phyloP scores from a whole-genome alignment of 2,329 filamentous ascomycete species.

The Exophiala bonariae region DNA sequence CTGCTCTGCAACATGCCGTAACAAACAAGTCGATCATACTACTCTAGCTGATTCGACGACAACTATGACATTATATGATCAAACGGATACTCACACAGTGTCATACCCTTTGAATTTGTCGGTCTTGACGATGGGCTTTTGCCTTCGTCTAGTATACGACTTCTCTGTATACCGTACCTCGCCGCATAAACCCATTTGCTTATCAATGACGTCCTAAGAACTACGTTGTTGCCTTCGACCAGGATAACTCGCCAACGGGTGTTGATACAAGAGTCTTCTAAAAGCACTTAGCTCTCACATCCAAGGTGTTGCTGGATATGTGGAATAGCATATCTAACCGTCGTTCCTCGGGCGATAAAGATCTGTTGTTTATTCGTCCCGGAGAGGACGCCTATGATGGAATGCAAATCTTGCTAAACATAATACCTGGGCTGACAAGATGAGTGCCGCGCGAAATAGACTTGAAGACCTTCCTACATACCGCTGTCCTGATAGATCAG shows the following conservation, averaged over 20 bases:
- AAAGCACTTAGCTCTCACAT: conserved; percentile 6
- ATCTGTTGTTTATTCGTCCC: background rate
- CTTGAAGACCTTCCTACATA: background rate
- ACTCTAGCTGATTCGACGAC: too few species aligned
- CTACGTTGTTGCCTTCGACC: too few species aligned
- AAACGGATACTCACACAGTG: too few species aligned
- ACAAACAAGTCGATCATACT: too few species aligned
- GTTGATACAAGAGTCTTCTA: too few species aligned
- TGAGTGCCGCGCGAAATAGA: background rate
- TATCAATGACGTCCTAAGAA: too few species aligned
- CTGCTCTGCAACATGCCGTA: too few species aligned
- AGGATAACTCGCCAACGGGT: too few species aligned
- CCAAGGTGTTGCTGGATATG: conserved; percentile 6
- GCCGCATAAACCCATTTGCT: too few species aligned
- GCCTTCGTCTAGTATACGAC: conserved; percentile 17
- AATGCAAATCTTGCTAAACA: conserved; percentile 3
- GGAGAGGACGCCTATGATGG: conserved; percentile 4
- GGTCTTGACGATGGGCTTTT: conserved; percentile 23
- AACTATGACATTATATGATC: too few species aligned
- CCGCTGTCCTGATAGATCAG: conserved; percentile 6
- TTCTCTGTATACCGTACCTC: too few species aligned
- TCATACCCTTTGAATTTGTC: conserved; percentile 31
- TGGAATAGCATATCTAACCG: background rate
- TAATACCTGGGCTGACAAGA: conserved; percentile 4
- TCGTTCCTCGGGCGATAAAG: too few species aligned